These are phyloP conservation scores for Kluyveromyces sp. DNA, from an alignment of 1,139 yeast genomes.

Conservation along the genomic window DNA sequence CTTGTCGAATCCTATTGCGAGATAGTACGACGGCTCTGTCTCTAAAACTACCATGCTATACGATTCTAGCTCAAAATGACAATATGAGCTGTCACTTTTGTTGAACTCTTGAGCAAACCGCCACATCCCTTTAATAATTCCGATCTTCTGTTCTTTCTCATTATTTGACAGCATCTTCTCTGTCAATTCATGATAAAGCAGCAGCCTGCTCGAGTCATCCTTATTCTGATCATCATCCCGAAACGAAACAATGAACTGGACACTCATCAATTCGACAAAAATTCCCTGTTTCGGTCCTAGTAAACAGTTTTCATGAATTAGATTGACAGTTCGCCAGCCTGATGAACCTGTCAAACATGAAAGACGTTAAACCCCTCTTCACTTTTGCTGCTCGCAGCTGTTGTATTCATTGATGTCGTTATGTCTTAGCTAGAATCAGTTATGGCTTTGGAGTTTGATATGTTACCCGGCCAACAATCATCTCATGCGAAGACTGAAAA, in stretches of 20 bases:
- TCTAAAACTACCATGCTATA: conserved; percentile 6
- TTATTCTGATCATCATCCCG: conserved; percentile 14
- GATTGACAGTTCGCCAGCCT: too few relatives aligned
- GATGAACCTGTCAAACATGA: too few relatives aligned
- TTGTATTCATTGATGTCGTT: too few relatives aligned
- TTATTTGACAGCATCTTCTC: conserved; percentile 19
- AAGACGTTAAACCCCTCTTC: too few relatives aligned
- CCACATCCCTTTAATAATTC: conserved; percentile 35
- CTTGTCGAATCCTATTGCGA: conserved; percentile 7
- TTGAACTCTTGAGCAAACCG: conserved; percentile 21
- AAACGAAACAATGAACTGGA: conserved; percentile 9
- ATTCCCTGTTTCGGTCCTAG: too few relatives aligned
- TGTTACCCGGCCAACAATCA: conserved; percentile 4
- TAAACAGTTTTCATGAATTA: too few relatives aligned
- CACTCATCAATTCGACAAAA: conserved; percentile 5
- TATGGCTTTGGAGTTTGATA: too few relatives aligned
- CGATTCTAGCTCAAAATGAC: conserved; percentile 5
- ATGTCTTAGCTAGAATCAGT: too few relatives aligned
- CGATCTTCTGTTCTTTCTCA: conserved; percentile 32
- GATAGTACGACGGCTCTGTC: conserved; percentile 6
- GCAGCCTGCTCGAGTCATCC: conserved; percentile 20
- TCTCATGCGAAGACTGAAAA: conserved; percentile 8
- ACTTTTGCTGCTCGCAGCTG: too few relatives aligned
- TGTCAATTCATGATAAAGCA: conserved; percentile 21
- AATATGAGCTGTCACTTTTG: conserved; percentile 4